Percentiles rank a stretch among this genome's conserved stretches.
Conservation (phyloP, 306 rosid genomes). For the Rubus parviflorus region DNA sequence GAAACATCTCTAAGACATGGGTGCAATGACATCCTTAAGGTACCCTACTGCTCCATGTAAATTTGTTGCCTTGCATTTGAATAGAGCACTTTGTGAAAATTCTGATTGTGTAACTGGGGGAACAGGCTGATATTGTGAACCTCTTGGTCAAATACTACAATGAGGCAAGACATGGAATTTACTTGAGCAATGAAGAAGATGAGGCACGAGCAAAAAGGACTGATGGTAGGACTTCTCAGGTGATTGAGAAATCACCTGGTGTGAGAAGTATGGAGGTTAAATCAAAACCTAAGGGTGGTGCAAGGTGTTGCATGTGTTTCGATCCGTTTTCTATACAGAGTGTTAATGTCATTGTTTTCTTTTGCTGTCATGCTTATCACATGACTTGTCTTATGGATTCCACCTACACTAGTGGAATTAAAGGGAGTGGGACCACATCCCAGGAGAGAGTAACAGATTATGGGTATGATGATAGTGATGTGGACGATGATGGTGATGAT, state of each 20-base stretch:
- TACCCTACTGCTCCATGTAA: constrained; percentile 24
- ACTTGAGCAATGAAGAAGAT: constrained; percentile 69
- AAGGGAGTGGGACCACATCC: constrained; percentile 34
- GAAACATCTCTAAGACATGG: constrained; percentile 97
- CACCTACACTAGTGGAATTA: constrained; percentile 41
- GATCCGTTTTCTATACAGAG: constrained; percentile 81
- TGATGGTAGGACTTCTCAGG: constrained; percentile 48
- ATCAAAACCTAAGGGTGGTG: constrained; percentile 88
- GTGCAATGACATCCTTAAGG: constrained; percentile 96
- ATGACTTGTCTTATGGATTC: constrained; percentile 80
- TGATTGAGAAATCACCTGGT: constrained; percentile 48
- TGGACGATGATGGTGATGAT: constrained; percentile 42
- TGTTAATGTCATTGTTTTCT: constrained; percentile 79
- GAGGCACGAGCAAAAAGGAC: constrained; percentile 59
- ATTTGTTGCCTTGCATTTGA: constrained; percentile 12
- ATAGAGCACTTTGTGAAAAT: constrained; percentile 12
- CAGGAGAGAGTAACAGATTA: constrained; percentile 34
- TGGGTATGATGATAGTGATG: constrained; percentile 47
- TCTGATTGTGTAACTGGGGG: constrained; percentile 23
- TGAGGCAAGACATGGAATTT: constrained; percentile 88
- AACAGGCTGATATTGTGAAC: constrained; percentile 89
- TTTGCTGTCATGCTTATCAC: constrained; percentile 63
- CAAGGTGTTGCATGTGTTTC: constrained; percentile 97
- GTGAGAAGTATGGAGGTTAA: constrained; percentile 54
- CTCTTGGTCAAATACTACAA: constrained; percentile 81